phyloP scores from a whole-genome alignment of 768 basidiomycete genomes.

The Hirschioporus abietinus region DNA sequence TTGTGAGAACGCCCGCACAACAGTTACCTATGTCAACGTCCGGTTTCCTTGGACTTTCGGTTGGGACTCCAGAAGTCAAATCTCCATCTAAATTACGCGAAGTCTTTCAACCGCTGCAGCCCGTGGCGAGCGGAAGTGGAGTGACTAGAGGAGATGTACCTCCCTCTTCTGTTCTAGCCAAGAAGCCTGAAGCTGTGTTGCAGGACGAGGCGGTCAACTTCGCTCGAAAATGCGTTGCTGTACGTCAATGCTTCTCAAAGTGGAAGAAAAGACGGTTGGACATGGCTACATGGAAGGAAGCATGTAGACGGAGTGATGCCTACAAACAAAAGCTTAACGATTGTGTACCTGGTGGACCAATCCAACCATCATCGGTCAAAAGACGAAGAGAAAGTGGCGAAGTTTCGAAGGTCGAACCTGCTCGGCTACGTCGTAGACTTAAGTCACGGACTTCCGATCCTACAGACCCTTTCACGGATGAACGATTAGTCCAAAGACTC shows the following conservation, averaged over 20 bases:
- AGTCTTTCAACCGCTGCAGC: background rate
- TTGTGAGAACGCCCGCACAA: background rate
- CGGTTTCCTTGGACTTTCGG: background rate
- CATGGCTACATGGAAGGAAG: conserved; percentile 54
- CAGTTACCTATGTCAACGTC: background rate
- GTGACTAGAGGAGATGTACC: background rate
- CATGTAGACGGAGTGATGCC: conserved; percentile 51
- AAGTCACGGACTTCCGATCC: conserved; percentile 1
- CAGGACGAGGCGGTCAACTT: conserved; percentile 39
- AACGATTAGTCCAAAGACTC: conserved; percentile 57
- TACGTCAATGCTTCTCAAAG: conserved; percentile 35
- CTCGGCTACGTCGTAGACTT: conserved; percentile 4
- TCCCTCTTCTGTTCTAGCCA: conserved; percentile 10
- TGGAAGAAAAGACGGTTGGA: conserved; percentile 46
- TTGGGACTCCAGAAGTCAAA: background rate
- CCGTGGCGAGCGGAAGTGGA: background rate
- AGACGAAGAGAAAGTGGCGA: conserved; percentile 20
- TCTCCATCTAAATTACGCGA: background rate
- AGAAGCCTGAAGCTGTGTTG: conserved; percentile 21
- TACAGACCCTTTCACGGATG: conserved; percentile 46
- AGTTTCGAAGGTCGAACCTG: background rate
- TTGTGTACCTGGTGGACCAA: conserved; percentile 27
- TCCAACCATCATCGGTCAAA: conserved; percentile 13
- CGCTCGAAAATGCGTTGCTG: conserved; percentile 30
- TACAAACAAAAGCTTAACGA: conserved; percentile 50